Evolutionary conservation across 2,329 filamentous ascomycete species (phyloP).

Genomic region (Pezicula rhizophila): DNA sequence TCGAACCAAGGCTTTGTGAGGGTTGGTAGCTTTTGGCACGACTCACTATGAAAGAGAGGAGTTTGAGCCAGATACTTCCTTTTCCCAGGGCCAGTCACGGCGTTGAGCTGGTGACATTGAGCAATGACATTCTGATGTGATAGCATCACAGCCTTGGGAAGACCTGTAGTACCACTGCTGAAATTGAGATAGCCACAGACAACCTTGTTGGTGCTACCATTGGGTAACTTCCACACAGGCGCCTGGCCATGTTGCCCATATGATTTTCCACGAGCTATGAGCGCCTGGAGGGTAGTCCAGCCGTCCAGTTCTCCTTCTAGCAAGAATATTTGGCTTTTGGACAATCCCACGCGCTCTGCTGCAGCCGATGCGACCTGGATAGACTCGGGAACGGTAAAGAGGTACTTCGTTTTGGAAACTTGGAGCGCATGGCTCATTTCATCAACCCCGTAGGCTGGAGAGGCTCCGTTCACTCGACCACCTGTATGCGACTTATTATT

Average conservation of each 20-base stretch:
- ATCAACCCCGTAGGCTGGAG: constrained; percentile 59
- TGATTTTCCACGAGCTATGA: constrained; percentile 25
- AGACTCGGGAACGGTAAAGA: constrained; percentile 49
- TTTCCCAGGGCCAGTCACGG: constrained; percentile 42
- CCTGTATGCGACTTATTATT: too few relatives aligned
- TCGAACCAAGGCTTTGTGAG: too few relatives aligned
- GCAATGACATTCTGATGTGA: constrained; percentile 48
- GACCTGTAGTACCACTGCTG: constrained; percentile 41
- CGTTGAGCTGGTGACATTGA: constrained; percentile 54
- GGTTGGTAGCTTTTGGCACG: too few relatives aligned
- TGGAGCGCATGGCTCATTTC: constrained; percentile 62
- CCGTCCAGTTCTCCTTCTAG: constrained; percentile 47
- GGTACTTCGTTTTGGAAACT: constrained; percentile 48
- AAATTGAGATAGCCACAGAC: constrained; percentile 47
- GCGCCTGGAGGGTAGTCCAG: constrained; percentile 40
- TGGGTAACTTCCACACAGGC: constrained; percentile 40
- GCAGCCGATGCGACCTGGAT: constrained; percentile 50
- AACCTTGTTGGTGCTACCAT: constrained; percentile 49
- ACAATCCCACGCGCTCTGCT: constrained; percentile 48
- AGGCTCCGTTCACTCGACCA: constrained; percentile 56
- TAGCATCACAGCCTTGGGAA: constrained; percentile 46
- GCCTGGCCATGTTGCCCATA: constrained; percentile 37
- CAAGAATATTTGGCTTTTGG: constrained; percentile 45
- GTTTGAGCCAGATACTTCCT: constrained; percentile 50
- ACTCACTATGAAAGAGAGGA: constrained; percentile 58